phyloP scores from a whole-genome alignment of 208 protist genomes.

The Trypanosoma rangeli region DNA sequence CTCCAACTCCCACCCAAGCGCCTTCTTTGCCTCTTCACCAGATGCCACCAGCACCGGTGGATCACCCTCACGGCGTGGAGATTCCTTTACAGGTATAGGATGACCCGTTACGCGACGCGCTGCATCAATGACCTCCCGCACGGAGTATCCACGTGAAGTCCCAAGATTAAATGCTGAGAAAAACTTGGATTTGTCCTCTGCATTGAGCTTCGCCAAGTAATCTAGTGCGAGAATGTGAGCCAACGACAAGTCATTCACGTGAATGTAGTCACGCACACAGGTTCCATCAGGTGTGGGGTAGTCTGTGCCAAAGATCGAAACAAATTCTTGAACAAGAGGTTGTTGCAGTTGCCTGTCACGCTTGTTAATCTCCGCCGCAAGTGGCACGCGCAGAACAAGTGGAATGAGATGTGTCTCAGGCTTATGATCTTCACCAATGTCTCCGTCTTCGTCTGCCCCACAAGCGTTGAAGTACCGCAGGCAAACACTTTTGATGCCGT shows the following conservation, averaged over 20 bases:
- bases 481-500: conserved; percentile 83
- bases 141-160: conserved; percentile 93
- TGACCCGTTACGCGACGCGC: conserved; percentile 90
- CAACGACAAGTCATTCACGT: conserved; percentile 96
- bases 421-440: conserved; percentile 96
- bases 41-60: conserved; percentile 75
- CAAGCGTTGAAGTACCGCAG: conserved; percentile 99
- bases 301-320: conserved; percentile 93
- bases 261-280: conserved; percentile 98
- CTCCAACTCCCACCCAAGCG: conserved; percentile 75
- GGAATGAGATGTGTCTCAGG: conserved; percentile 98
- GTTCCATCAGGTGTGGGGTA: conserved; percentile 96
- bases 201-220: conserved; percentile 51
- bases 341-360: conserved; percentile 38
- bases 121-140: conserved; percentile 95
- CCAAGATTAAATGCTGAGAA: conserved; percentile 96
- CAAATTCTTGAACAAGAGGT: conserved; percentile 33
- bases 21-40: conserved; percentile 49
- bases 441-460: conserved; percentile 93
- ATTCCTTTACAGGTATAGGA: conserved; percentile 83
- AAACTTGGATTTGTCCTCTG: conserved; percentile 44
- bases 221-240: conserved; percentile 94
- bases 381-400: conserved; percentile 92
- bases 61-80: conserved; percentile 65
- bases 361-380: conserved; percentile 81